Conservation (phyloP, 164 flowering plant genomes). For the Piper longum region DNA sequence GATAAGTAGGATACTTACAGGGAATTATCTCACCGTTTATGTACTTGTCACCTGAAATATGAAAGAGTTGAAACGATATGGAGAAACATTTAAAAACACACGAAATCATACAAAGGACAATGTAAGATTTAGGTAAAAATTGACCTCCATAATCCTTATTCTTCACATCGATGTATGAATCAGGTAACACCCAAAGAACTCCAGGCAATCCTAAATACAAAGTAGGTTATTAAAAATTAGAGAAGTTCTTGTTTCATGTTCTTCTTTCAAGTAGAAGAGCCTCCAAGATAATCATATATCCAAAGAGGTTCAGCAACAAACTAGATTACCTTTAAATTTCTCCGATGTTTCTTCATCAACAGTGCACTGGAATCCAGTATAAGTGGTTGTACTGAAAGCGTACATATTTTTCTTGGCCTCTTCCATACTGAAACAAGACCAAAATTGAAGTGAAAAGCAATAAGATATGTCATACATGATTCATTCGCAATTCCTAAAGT, state of each 20-base stretch:
- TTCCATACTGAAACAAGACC: constrained; percentile 57
- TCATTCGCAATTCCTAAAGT: background rate
- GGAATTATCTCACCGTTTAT: constrained; percentile 96
- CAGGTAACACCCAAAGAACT: constrained; percentile 97
- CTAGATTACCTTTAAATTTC: constrained; percentile 67
- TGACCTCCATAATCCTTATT: constrained; percentile 98
- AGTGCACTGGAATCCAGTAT: constrained; percentile 96
- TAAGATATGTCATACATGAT: too few relatives aligned
- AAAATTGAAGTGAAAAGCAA: background rate
- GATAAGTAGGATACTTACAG: constrained; percentile 82
- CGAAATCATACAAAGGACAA: background rate
- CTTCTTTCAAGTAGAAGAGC: background rate
- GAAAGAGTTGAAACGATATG: background rate
- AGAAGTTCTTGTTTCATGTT: background rate
- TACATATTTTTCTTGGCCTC: constrained; percentile 99
- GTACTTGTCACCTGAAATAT: constrained; percentile 66
- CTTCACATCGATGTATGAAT: constrained; percentile 89
- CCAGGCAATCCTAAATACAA: constrained; percentile 69
- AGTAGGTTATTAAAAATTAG: background rate
- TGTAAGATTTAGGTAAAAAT: background rate
- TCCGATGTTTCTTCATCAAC: constrained; percentile 85
- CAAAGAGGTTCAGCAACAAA: background rate
- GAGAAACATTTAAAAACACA: background rate
- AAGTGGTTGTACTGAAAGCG: constrained; percentile 94
- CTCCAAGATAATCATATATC: background rate